A percentile compares a stretch with the other conserved stretches of the same genome.
Evolutionary conservation across 1,139 yeast genomes (phyloP).

Genomic region (Candida dubliniensis): DNA sequence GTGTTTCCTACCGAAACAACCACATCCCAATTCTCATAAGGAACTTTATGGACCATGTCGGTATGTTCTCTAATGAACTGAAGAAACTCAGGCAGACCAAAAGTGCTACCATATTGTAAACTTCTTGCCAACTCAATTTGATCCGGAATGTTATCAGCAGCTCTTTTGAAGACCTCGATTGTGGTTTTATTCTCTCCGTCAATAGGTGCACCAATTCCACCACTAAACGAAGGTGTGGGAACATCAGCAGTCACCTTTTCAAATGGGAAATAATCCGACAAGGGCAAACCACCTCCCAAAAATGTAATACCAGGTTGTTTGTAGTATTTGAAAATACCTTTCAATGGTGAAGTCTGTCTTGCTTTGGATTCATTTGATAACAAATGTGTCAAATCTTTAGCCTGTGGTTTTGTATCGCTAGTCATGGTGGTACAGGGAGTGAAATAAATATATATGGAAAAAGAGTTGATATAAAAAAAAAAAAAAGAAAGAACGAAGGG

Average conservation of each 20-base stretch:
- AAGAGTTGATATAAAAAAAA: background rate
- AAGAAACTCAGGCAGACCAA: slow-evolving; percentile 72
- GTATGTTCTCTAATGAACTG: slow-evolving; percentile 80
- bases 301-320: slow-evolving; percentile 76
- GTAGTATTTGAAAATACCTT: slow-evolving; percentile 78
- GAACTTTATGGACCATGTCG: slow-evolving; percentile 60
- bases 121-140: slow-evolving; percentile 80
- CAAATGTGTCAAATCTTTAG: slow-evolving; percentile 74
- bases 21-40: slow-evolving; percentile 63
- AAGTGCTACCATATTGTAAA: slow-evolving; percentile 87
- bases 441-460: background rate
- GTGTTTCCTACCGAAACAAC: slow-evolving; percentile 77
- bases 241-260: slow-evolving; percentile 67
- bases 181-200: slow-evolving; percentile 50
- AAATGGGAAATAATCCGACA: slow-evolving; percentile 90
- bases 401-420: slow-evolving; percentile 9
- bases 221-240: slow-evolving; percentile 72
- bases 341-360: slow-evolving; percentile 79
- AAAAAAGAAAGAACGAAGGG: background rate
- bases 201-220: slow-evolving; percentile 73
- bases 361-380: slow-evolving; percentile 76
- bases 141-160: slow-evolving; percentile 30
- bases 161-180: slow-evolving; percentile 46
- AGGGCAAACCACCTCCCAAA: slow-evolving; percentile 94
- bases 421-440: slow-evolving; percentile 1